Conservation (phyloP, 805 yeast genomes). For the Tetrapisispora nanseiensis region DNA sequence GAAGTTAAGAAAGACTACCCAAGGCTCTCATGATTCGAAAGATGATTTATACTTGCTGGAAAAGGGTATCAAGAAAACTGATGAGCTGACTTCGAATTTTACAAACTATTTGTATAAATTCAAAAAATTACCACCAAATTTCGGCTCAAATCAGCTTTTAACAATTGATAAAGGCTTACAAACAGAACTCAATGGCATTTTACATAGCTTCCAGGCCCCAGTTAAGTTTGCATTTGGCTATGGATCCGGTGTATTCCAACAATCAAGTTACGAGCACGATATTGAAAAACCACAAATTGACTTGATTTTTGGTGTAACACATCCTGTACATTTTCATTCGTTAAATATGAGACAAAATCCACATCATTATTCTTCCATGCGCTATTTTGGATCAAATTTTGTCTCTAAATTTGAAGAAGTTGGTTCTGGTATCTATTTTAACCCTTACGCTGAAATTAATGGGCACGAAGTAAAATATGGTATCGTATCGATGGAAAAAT, state of each 20-base stretch:
- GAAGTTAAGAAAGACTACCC: neutral
- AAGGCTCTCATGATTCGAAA: neutral
- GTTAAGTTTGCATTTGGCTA: slow-evolving; percentile 80
- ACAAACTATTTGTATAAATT: slow-evolving; percentile 24
- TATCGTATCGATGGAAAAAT: slow-evolving; percentile 52
- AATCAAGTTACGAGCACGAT: slow-evolving; percentile 39
- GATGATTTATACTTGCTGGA: slow-evolving; percentile 12
- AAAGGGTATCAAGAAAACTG: slow-evolving; percentile 18
- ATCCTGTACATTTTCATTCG: slow-evolving; percentile 68
- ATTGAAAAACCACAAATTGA: slow-evolving; percentile 64
- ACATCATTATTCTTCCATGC: slow-evolving; percentile 66
- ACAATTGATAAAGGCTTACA: slow-evolving; percentile 36
- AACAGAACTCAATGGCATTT: slow-evolving; percentile 37
- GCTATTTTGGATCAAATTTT: slow-evolving; percentile 47
- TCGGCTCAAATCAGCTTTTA: slow-evolving; percentile 50
- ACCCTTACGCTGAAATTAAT: slow-evolving; percentile 69
- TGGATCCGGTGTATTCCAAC: slow-evolving; percentile 89
- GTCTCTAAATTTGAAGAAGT: slow-evolving; percentile 50
- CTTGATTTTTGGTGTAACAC: slow-evolving; percentile 69
- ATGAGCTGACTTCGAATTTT: slow-evolving; percentile 19
- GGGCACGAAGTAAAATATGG: slow-evolving; percentile 74
- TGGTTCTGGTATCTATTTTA: slow-evolving; percentile 91
- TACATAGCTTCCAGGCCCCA: slow-evolving; percentile 58
- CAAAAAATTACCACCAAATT: slow-evolving; percentile 44
- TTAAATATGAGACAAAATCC: slow-evolving; percentile 58